Percentiles rank a stretch among this genome's conserved stretches.
phyloP scores from a whole-genome alignment of 176 grass and related monocot species.

The Carex cristatella region DNA sequence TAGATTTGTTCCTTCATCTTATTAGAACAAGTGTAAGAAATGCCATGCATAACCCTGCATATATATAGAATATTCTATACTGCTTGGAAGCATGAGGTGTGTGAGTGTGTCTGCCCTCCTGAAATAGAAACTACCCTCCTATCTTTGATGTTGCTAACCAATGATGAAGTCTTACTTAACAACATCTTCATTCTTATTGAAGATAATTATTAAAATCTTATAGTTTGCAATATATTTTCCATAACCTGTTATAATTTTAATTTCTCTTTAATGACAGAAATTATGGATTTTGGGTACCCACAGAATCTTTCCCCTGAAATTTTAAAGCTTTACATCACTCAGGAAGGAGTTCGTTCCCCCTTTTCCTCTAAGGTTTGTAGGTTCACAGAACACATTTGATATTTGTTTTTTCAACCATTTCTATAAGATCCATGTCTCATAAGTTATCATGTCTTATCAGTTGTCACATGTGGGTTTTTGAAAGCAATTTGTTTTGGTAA shows the following conservation, averaged over 20 bases:
- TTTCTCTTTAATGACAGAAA: conserved; percentile 49
- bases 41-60: neutral
- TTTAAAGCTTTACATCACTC: conserved; percentile 97
- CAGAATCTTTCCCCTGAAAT: conserved; percentile 99
- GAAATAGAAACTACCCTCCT: neutral
- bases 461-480: neutral
- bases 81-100: neutral
- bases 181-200: neutral
- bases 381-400: neutral
- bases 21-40: neutral
- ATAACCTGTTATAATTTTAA: neutral
- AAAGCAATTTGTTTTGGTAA: conserved; percentile 27
- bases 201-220: neutral
- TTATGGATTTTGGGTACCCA: conserved; percentile 99
- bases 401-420: neutral
- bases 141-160: neutral
- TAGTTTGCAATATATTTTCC: neutral
- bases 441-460: neutral
- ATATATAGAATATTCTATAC: neutral
- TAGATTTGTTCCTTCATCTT: neutral
- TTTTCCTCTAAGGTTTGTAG: conserved; percentile 86
- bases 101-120: neutral
- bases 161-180: neutral
- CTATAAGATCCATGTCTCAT: neutral
- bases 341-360: conserved; percentile 91